Base-by-base conservation (phyloP, 306 rosid species). In the Sophora flavescens region DNA sequence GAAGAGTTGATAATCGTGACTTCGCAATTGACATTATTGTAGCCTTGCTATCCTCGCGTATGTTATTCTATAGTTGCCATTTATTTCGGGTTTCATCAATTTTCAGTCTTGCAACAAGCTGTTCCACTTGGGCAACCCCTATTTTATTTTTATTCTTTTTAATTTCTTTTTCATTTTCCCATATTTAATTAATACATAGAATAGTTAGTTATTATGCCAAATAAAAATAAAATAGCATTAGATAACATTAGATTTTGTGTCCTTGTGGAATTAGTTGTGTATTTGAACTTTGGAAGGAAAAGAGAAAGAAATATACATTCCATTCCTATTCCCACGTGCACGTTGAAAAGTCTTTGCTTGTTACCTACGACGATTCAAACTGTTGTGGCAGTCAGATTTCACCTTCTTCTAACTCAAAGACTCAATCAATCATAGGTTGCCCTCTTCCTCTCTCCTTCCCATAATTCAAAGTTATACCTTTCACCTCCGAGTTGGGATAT, bases 361-460 rank as follows among this genome's bases (percentile, higher is more conserved):
- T 52, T 44, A 75, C 48, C 87, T 73, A 75, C 68, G 39, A 45
- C 60, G 22, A 84, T 91, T 90, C 91, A 90, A 90, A 87, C 72
- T 22, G 44, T 64, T 76, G 12, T 17, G 42, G 61, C 59, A 28
- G 79, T 62, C 78, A 12, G 39, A 63, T 50, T 72, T 33, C 26
- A n/a, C 3, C 76, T 74, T 81, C 76, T 74, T 82, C 45, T 22
- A 63, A 41, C 84, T 48, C 79, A 74, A 4, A 8, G 14, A 44
- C 50, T 44, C 3, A 44, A 9, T 30, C 39, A 35, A 35, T 47
- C 52, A 47, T 30, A 18, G 70, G 35, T 38, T 70, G 2, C 81
- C 72, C 18, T 35, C 32, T 53, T 50, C 30, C 63, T 12, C 44
- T 63, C 48, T 39, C 78, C 50, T 44, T 11, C 50, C 50, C 50